Percentiles rank a stretch among this genome's conserved stretches.
phyloP scores from a whole-genome alignment of 768 basidiomycete species.

The Podaxis mareebaensis region DNA sequence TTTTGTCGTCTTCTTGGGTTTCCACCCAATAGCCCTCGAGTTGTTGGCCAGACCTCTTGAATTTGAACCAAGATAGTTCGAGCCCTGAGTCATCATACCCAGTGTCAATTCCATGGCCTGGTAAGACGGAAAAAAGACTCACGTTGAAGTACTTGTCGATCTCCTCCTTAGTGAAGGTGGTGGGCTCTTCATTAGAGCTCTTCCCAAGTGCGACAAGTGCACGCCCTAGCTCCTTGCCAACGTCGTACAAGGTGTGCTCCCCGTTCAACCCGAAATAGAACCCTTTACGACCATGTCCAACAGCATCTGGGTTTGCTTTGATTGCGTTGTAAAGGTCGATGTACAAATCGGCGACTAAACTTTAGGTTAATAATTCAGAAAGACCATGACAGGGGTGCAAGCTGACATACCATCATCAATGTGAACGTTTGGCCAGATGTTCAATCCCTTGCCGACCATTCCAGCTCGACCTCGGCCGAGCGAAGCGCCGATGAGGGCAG shows the following conservation, averaged over 20 bases:
- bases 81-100: constrained; percentile 13
- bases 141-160: constrained; percentile 38
- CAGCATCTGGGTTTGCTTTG: constrained; percentile 22
- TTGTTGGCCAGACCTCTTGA: constrained; percentile 45
- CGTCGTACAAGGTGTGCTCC: constrained; percentile 39
- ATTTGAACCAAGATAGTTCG: constrained; percentile 30
- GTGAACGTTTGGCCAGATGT: constrained; percentile 56
- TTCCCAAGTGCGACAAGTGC: constrained; percentile 39
- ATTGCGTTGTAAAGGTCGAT: constrained; percentile 41
- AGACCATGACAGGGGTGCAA: no score
- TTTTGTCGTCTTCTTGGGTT: constrained; percentile 44
- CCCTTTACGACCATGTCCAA: constrained; percentile 44
- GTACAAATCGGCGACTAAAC: constrained; percentile 44
- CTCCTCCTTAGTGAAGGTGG: constrained; percentile 48
- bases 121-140: constrained; percentile 6
- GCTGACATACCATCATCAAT: constrained; percentile 47
- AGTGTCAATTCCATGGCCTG: not conserved
- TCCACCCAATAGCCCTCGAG: constrained; percentile 50
- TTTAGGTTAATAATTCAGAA: not conserved
- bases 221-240: constrained; percentile 38
- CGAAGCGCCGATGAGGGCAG: constrained; percentile 39
- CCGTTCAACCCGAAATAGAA: constrained; percentile 53
- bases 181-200: constrained; percentile 38
- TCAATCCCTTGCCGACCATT: constrained; percentile 52
- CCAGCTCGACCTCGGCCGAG: constrained; percentile 47